phyloP scores from a whole-genome alignment of 305 asterid genomes.

The Fraxinus ornus region DNA sequence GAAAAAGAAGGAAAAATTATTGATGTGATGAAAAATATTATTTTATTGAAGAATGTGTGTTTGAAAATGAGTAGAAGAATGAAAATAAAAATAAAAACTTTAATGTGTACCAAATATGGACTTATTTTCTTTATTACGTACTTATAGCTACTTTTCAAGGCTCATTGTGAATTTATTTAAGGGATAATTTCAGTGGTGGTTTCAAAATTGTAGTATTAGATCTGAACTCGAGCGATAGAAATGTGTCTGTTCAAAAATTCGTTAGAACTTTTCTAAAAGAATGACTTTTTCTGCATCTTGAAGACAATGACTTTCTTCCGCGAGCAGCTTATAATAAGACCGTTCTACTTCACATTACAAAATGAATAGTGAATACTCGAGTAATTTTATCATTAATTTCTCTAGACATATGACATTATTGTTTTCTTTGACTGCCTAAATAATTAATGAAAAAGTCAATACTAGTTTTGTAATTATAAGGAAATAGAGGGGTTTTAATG shows the following conservation, averaged over 20 bases:
- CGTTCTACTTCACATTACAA: too few species aligned
- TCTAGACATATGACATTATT: background rate
- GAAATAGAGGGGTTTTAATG: background rate
- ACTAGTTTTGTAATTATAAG: background rate
- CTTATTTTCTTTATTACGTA: background rate
- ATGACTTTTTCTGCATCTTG: background rate
- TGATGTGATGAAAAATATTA: too few species aligned
- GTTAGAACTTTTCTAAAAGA: background rate
- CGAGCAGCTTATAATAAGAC: background rate
- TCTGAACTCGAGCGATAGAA: too few species aligned
- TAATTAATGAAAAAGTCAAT: background rate
- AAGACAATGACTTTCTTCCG: too few species aligned
- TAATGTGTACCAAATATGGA: too few species aligned
- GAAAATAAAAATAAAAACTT: too few species aligned
- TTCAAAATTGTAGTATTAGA: background rate
- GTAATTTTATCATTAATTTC: background rate
- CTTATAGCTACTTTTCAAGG: background rate
- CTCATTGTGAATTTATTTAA: background rate
- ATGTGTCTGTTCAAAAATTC: background rate
- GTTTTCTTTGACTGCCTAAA: background rate
- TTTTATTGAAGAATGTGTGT: too few species aligned
- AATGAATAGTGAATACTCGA: too few species aligned
- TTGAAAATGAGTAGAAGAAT: too few species aligned
- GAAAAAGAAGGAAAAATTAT: too few species aligned
- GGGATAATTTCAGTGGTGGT: background rate